Evolutionary conservation across 2,329 filamentous ascomycete species (phyloP).

Genomic region (Colletotrichum navitas): DNA sequence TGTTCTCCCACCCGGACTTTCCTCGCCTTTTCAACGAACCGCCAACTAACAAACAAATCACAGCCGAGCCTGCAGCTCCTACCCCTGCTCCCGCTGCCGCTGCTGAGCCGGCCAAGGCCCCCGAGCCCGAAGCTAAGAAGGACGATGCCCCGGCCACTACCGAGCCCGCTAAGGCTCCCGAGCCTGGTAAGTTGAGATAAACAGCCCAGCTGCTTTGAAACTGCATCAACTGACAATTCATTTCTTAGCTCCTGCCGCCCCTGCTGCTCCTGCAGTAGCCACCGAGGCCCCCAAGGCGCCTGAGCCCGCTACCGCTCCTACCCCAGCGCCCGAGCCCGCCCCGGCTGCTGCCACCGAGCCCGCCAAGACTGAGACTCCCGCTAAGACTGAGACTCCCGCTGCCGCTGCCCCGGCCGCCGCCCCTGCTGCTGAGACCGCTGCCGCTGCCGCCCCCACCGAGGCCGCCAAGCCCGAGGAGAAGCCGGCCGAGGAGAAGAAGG

Average conservation of each 20-base stretch:
- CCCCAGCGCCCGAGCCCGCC: too few species aligned
- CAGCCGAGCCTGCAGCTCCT: conserved; percentile 40
- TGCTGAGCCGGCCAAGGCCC: conserved; percentile 41
- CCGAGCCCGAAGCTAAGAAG: conserved; percentile 33
- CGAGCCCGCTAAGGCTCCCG: conserved; percentile 42
- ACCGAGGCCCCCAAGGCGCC: conserved; percentile 46
- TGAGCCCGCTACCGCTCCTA: conserved; percentile 31
- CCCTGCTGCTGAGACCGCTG: conserved; percentile 42
- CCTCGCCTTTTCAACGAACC: not conserved
- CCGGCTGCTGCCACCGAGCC: conserved; percentile 36
- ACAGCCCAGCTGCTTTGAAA: not conserved
- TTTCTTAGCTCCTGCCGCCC: conserved; percentile 21
- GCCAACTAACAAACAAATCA: conserved; percentile 9
- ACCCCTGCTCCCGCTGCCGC: conserved; percentile 40
- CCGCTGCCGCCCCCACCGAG: conserved; percentile 46
- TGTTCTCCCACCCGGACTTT: not conserved
- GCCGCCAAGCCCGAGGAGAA: conserved; percentile 46
- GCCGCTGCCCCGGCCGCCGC: conserved; percentile 38
- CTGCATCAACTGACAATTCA: conserved; percentile 9
- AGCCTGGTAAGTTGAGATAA: conserved; percentile 26
- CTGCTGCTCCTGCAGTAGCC: conserved; percentile 42
- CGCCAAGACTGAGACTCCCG: conserved; percentile 42
- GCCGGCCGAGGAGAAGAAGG: conserved; percentile 45
- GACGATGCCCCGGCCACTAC: conserved; percentile 35
- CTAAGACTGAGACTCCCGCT: too few species aligned